phyloP scores from a whole-genome alignment of 1,284 basidiomycete genomes.

The Papiliotrema nemorosa region DNA sequence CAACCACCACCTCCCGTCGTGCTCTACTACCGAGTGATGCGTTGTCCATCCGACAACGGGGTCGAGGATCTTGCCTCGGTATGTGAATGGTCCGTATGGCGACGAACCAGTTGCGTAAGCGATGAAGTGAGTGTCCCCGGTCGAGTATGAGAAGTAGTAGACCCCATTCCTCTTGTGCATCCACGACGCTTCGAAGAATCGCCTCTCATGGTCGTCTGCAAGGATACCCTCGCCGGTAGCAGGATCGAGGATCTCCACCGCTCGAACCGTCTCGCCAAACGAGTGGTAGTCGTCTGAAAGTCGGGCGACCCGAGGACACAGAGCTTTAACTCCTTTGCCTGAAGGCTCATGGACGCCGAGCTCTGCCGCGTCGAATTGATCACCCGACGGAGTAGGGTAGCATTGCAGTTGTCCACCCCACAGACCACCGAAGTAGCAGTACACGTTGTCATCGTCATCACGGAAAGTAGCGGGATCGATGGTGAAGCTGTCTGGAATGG shows the following conservation, averaged over 20 bases:
- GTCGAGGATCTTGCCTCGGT: conserved; percentile 32
- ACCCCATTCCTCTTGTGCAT: conserved; percentile 33
- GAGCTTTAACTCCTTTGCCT: conserved; percentile 22
- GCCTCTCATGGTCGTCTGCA: conserved; percentile 36
- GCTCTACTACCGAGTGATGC: conserved; percentile 35
- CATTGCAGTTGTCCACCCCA: conserved; percentile 43
- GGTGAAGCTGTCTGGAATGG: conserved; percentile 31
- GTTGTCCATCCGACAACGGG: conserved; percentile 41
- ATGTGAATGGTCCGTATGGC: conserved; percentile 37
- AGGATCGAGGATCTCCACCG: conserved; percentile 24
- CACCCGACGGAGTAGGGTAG: conserved; percentile 17
- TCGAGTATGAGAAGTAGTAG: conserved; percentile 43
- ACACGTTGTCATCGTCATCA: conserved; percentile 32
- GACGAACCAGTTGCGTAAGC: conserved; percentile 27
- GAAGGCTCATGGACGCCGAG: conserved; percentile 28
- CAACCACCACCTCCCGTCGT: conserved; percentile 32
- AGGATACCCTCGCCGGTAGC: conserved; percentile 21
- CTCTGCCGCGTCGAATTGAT: conserved; percentile 15
- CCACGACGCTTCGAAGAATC: conserved; percentile 44
- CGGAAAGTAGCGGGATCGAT: conserved; percentile 40
- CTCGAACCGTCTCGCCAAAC: conserved; percentile 25
- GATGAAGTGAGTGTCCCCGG: conserved; percentile 37
- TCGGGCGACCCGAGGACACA: conserved; percentile 29
- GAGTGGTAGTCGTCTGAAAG: conserved; percentile 29
- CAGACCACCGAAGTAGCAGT: conserved; percentile 40